Evolutionary conservation across 352 stramenopile species (phyloP).

Genomic region (Globisporangium camurandrum): DNA sequence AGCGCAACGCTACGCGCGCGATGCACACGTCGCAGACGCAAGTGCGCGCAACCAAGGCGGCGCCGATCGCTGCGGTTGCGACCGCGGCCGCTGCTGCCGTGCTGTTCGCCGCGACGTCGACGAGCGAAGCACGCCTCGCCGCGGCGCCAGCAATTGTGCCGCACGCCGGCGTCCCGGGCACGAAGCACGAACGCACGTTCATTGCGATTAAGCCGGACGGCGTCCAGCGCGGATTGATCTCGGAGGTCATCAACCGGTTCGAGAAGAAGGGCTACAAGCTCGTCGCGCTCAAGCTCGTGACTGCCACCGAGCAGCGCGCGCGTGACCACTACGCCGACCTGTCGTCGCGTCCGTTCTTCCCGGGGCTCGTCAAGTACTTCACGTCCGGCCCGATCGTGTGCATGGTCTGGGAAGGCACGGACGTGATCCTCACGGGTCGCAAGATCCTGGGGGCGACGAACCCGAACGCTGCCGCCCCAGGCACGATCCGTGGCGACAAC

Average conservation of each 20-base stretch:
- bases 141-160: constrained; percentile 27
- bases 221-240: constrained; percentile 90
- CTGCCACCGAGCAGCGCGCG: constrained; percentile 85
- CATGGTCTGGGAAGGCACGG: constrained; percentile 92
- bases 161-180: constrained; percentile 83
- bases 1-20: constrained; percentile 41
- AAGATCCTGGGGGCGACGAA: constrained; percentile 95
- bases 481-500: constrained; percentile 93
- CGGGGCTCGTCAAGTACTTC: constrained; percentile 88
- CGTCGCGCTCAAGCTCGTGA: constrained; percentile 92
- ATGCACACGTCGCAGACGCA: constrained; percentile 46
- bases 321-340: constrained; percentile 93
- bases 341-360: constrained; percentile 89
- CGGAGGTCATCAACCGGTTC: constrained; percentile 93
- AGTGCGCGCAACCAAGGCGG: constrained; percentile 18
- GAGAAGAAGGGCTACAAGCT: constrained; percentile 96
- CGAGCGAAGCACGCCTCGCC: constrained; percentile 37
- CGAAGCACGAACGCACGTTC: constrained; percentile 92
- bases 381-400: constrained; percentile 92
- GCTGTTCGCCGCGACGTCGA: constrained; percentile 28
- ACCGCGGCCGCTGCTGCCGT: constrained; percentile 39
- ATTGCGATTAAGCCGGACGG: constrained; percentile 94
- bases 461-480: constrained; percentile 89
- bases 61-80: constrained; percentile 26
- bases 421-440: constrained; percentile 91